These are phyloP conservation scores for Calophaca sinica DNA, from an alignment of 306 rosid species.

Conservation along the genomic window DNA sequence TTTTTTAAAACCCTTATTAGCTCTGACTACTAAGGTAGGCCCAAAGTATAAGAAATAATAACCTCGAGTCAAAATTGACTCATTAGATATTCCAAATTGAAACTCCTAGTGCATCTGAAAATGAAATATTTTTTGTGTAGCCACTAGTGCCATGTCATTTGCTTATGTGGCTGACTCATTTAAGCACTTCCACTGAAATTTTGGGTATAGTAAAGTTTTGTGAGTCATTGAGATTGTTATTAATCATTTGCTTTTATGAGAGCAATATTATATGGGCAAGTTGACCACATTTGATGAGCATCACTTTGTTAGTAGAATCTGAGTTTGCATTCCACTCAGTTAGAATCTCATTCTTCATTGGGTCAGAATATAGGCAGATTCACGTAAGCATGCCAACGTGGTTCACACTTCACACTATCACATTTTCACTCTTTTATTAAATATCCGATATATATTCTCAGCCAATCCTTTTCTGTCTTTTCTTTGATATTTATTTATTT, in stretches of 20 bases:
- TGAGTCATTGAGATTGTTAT: conserved; percentile 17
- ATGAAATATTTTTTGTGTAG: conserved; percentile 36
- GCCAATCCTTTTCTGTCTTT: conserved; percentile 43
- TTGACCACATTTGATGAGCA: conserved; percentile 61
- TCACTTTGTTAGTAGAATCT: conserved; percentile 66
- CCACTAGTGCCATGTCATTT: conserved; percentile 44
- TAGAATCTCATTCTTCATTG: conserved; percentile 63
- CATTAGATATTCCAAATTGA: conserved; percentile 37
- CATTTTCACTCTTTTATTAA: conserved; percentile 14
- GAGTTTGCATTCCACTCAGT: conserved; percentile 86
- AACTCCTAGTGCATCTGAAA: too few species aligned
- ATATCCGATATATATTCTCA: conserved; percentile 39
- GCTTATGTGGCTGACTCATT: conserved; percentile 68
- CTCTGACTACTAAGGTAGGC: neutral
- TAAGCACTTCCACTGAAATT: conserved; percentile 55
- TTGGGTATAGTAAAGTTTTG: conserved; percentile 41
- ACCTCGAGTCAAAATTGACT: conserved; percentile 31
- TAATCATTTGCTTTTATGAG: conserved; percentile 44
- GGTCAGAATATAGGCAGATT: conserved; percentile 54
- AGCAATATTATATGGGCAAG: conserved; percentile 61
- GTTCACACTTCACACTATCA: conserved; percentile 45
- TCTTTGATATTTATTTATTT: conserved; percentile 43
- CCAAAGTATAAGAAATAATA: conserved; percentile 18
- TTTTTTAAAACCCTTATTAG: too few species aligned
- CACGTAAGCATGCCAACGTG: conserved; percentile 52